Percentiles rank a stretch among this genome's conserved stretches.
These are phyloP conservation scores for Alloteropsis semialata DNA, from an alignment of 176 grass and related monocot species.

Conservation along the genomic window DNA sequence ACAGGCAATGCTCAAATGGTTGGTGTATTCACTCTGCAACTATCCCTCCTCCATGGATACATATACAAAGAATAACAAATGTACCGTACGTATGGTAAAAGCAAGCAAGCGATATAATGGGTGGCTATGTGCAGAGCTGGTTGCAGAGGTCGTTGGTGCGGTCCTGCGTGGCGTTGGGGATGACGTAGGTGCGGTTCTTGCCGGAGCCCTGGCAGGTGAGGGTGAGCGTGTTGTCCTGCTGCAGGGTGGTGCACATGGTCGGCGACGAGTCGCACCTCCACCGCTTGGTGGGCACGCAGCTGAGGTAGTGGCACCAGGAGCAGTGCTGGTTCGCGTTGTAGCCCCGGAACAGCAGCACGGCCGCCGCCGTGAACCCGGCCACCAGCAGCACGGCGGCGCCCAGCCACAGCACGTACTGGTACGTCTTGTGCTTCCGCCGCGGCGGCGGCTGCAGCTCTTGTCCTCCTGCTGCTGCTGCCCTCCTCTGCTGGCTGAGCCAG, in stretches of 20 bases:
- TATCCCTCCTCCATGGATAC: too few species aligned
- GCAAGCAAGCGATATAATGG: too few species aligned
- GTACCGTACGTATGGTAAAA: not conserved
- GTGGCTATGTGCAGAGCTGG: constrained; percentile 57
- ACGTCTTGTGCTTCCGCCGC: constrained; percentile 63
- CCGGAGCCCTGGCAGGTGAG: constrained; percentile 40
- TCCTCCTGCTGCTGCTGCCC: constrained; percentile 15
- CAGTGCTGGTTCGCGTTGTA: constrained; percentile 78
- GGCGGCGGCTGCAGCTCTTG: not conserved
- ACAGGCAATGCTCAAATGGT: too few species aligned
- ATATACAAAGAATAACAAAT: not conserved
- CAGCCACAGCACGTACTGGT: constrained; percentile 79
- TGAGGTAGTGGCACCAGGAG: constrained; percentile 83
- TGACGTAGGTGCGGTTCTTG: constrained; percentile 39
- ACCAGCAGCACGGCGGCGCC: constrained; percentile 45
- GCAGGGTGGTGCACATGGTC: constrained; percentile 30
- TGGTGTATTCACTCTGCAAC: too few species aligned
- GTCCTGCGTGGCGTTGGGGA: constrained; percentile 31
- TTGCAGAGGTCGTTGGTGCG: constrained; percentile 56
- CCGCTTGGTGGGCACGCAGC: constrained; percentile 60
- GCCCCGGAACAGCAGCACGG: constrained; percentile 64
- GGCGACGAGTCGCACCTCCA: constrained; percentile 61
- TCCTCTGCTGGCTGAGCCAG: constrained; percentile 53
- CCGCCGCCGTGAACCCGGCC: constrained; percentile 58
- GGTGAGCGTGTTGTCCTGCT: constrained; percentile 43